phyloP scores from a whole-genome alignment of 1,284 basidiomycete species.

The Pyrrhoderma lamaoense region DNA sequence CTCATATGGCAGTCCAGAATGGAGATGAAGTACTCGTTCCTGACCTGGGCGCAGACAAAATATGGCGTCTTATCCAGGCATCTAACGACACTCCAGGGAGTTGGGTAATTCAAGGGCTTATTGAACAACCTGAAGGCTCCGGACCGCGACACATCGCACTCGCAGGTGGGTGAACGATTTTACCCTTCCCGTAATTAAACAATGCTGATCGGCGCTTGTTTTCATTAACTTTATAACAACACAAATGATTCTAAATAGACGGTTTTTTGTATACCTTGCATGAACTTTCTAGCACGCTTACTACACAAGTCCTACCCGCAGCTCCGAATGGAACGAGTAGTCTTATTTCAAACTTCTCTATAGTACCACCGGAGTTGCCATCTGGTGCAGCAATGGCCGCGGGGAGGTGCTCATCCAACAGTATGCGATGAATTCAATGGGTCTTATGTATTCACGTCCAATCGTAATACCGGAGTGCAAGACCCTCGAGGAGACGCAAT shows the following conservation, averaged over 20 bases:
- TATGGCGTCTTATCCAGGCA: constrained; percentile 50
- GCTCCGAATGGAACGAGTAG: constrained; percentile 37
- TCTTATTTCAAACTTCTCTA: constrained; percentile 47
- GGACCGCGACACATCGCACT: constrained; percentile 61
- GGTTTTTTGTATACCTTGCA: constrained; percentile 54
- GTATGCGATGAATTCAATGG: constrained; percentile 39
- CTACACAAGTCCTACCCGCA: constrained; percentile 51
- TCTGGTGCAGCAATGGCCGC: constrained; percentile 43
- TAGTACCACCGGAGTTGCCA: constrained; percentile 44
- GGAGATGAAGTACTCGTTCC: constrained; percentile 51
- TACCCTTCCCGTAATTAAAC: too few relatives aligned
- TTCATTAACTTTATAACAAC: constrained; percentile 7
- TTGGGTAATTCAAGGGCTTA: constrained; percentile 51
- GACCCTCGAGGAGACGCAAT: constrained; percentile 52
- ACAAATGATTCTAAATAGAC: constrained; percentile 32
- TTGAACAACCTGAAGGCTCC: constrained; percentile 54
- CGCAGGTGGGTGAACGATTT: constrained; percentile 31
- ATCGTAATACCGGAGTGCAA: constrained; percentile 50
- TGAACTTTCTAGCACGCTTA: constrained; percentile 56
- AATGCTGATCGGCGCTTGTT: not conserved
- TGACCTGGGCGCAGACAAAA: constrained; percentile 57
- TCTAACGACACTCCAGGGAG: constrained; percentile 28
- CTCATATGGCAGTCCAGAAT: constrained; percentile 55
- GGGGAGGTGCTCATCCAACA: constrained; percentile 55
- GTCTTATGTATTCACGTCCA: constrained; percentile 61